Conservation (phyloP, 176 grass and related monocot genomes). For the Aechmea fasciata region DNA sequence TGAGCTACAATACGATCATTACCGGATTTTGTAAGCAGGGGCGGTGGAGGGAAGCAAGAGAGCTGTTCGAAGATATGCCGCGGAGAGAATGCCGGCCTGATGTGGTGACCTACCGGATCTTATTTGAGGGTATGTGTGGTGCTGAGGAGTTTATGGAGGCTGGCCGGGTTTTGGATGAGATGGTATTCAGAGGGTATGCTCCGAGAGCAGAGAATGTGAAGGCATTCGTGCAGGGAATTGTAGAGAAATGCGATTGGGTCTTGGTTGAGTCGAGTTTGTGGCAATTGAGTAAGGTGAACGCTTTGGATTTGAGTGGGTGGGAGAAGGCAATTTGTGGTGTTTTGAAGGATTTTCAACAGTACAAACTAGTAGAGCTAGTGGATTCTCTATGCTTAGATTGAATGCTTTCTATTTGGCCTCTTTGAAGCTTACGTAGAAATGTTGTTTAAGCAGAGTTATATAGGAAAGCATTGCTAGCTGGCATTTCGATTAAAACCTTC, state of each 20-base stretch:
- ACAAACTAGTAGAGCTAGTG: not conserved
- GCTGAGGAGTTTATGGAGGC: conserved; percentile 31
- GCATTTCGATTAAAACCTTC: no score
- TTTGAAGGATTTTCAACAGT: not conserved
- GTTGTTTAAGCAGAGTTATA: no score
- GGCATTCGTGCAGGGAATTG: conserved; percentile 41
- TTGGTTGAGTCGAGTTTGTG: conserved; percentile 22
- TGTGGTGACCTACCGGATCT: conserved; percentile 38
- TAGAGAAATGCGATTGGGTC: conserved; percentile 22
- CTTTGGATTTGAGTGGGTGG: conserved; percentile 39
- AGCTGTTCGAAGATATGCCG: conserved; percentile 57
- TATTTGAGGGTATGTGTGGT: conserved; percentile 44
- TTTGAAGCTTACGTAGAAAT: no score
- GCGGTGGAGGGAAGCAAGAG: conserved; percentile 33
- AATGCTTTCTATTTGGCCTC: not conserved
- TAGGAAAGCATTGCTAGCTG: no score
- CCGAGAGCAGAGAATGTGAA: conserved; percentile 26
- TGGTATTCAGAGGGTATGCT: conserved; percentile 49
- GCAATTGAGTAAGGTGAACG: conserved; percentile 25
- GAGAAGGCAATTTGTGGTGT: conserved; percentile 23
- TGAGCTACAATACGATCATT: conserved; percentile 56
- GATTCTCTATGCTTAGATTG: not conserved
- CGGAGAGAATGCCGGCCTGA: conserved; percentile 36
- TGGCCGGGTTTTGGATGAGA: conserved; percentile 42
- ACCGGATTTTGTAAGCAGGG: conserved; percentile 35